Percentiles rank a stretch among this genome's conserved stretches.
phyloP scores from a whole-genome alignment of 768 basidiomycete species.

The Collybiopsis luxurians region DNA sequence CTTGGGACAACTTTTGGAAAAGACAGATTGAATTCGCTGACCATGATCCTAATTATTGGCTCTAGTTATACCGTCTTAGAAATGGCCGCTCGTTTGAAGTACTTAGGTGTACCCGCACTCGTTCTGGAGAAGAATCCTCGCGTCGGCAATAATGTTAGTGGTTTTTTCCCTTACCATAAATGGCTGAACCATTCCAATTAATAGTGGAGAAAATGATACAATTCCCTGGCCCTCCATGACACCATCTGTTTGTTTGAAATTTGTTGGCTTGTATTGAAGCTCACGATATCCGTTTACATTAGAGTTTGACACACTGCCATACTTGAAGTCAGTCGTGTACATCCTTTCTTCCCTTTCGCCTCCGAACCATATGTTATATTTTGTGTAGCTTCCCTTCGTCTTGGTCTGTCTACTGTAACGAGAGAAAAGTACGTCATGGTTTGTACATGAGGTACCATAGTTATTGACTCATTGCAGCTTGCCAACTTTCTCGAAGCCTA shows the following conservation, averaged over 20 bases:
- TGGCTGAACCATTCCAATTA: too few species aligned
- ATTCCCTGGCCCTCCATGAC: conserved; percentile 38
- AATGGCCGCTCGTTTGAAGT: conserved; percentile 62
- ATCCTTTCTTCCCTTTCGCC: too few species aligned
- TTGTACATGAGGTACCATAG: too few species aligned
- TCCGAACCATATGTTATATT: too few species aligned
- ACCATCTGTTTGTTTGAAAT: conserved; percentile 20
- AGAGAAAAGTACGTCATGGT: conserved; percentile 33
- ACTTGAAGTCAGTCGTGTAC: conserved; percentile 21
- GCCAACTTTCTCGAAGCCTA: conserved; percentile 51
- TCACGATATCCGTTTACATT: too few species aligned
- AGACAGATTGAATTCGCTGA: not conserved
- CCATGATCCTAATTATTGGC: conserved; percentile 42
- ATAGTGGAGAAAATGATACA: conserved; percentile 43
- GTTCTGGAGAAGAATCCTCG: conserved; percentile 55
- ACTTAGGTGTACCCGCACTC: conserved; percentile 50
- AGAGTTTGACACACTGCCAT: conserved; percentile 40
- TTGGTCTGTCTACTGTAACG: conserved; percentile 40
- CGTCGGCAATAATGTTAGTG: conserved; percentile 39
- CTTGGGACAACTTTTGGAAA: not conserved
- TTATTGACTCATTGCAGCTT: conserved; percentile 24
- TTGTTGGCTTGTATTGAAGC: not conserved
- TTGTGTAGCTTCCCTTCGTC: conserved; percentile 30
- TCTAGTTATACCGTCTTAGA: conserved; percentile 68
- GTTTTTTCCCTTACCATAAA: too few species aligned